These are phyloP conservation scores for Porphyra umbilicalis DNA, from an alignment of 31 red algal species.

Conservation along the genomic window DNA sequence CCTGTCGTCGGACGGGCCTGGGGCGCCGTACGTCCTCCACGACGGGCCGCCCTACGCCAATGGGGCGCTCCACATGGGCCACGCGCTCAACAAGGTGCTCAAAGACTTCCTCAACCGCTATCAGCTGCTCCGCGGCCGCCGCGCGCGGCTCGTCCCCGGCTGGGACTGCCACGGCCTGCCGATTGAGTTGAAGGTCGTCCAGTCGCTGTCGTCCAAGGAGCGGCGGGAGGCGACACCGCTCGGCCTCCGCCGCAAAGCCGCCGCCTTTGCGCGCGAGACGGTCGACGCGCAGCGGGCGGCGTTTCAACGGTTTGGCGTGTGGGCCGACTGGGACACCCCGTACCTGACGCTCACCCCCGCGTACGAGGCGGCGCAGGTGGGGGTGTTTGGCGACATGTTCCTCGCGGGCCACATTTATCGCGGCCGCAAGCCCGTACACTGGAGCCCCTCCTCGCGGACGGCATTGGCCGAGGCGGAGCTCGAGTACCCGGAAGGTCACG, in stretches of 20 bases:
- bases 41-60: constrained; percentile 99
- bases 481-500: constrained; percentile 97
- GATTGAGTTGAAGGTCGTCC: constrained; percentile 97
- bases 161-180: constrained; percentile 99
- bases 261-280: constrained; percentile 74
- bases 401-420: constrained; percentile 88
- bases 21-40: constrained; percentile 83
- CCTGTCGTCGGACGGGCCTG: constrained; percentile 45
- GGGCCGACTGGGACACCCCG: constrained; percentile 87
- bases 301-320: constrained; percentile 88
- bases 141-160: constrained; percentile 86
- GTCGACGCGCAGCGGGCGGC: constrained; percentile 63
- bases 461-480: constrained; percentile 97
- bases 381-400: constrained; percentile 92
- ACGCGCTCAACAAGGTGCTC: constrained; percentile 98
- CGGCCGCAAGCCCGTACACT: constrained; percentile 95
- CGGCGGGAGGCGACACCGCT: constrained; percentile 23
- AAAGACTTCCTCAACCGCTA: constrained; percentile 96
- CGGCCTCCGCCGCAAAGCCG: constrained; percentile 59
- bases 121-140: constrained; percentile 52
- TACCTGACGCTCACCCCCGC: constrained; percentile 83
- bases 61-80: constrained; percentile 91
- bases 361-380: constrained; percentile 92
- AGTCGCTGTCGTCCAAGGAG: constrained; percentile 58
- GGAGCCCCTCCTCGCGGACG: constrained; percentile 87